A percentile compares a stretch with the other conserved stretches of the same genome.
phyloP scores from a whole-genome alignment of 1,139 yeast genomes.

The Taphrina populina region DNA sequence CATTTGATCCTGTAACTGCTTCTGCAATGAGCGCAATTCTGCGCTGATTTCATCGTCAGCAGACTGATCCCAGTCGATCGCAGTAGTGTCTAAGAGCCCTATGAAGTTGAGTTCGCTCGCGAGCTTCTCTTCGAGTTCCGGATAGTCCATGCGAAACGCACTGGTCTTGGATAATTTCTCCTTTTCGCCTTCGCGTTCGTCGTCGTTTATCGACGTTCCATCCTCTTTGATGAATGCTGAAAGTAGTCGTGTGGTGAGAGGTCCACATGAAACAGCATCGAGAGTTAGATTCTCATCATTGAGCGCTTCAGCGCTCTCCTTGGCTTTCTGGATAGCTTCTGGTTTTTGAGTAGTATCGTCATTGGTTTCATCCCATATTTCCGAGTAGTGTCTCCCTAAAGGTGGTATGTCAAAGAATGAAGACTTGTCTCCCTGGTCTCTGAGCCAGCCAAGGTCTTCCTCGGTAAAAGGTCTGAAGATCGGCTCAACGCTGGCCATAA shows the following conservation, averaged over 20 bases:
- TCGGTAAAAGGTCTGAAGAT: slow-evolving; percentile 73
- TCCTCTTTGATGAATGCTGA: slow-evolving; percentile 71
- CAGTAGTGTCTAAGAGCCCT: slow-evolving; percentile 76
- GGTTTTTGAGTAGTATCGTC: slow-evolving; percentile 12
- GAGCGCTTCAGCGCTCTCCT: slow-evolving; percentile 59
- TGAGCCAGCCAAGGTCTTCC: slow-evolving; percentile 75
- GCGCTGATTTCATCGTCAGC: slow-evolving; percentile 95
- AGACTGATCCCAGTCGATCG: slow-evolving; percentile 52
- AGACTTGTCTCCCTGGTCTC: slow-evolving; percentile 48
- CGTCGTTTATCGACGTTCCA: slow-evolving; percentile 43
- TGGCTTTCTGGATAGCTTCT: slow-evolving; percentile 18
- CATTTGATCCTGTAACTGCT: slow-evolving; percentile 62
- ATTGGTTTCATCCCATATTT: slow-evolving; percentile 83
- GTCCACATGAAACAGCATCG: slow-evolving; percentile 84
- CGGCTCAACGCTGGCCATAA: slow-evolving; percentile 79
- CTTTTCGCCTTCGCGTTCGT: slow-evolving; percentile 40
- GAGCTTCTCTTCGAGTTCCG: slow-evolving; percentile 78
- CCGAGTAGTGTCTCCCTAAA: slow-evolving; percentile 76
- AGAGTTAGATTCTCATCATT: slow-evolving; percentile 66
- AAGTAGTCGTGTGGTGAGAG: slow-evolving; percentile 77
- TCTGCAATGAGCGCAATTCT: slow-evolving; percentile 73
- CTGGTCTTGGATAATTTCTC: slow-evolving; percentile 36
- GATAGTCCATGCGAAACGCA: slow-evolving; percentile 56
- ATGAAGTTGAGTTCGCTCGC: slow-evolving; percentile 84
- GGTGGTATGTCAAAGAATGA: slow-evolving; percentile 64